Evolutionary conservation across 352 stramenopile species (phyloP), one percentile per base, ranked within the genome.

Genomic region (Phytopythium cucurbitacearum): DNA sequence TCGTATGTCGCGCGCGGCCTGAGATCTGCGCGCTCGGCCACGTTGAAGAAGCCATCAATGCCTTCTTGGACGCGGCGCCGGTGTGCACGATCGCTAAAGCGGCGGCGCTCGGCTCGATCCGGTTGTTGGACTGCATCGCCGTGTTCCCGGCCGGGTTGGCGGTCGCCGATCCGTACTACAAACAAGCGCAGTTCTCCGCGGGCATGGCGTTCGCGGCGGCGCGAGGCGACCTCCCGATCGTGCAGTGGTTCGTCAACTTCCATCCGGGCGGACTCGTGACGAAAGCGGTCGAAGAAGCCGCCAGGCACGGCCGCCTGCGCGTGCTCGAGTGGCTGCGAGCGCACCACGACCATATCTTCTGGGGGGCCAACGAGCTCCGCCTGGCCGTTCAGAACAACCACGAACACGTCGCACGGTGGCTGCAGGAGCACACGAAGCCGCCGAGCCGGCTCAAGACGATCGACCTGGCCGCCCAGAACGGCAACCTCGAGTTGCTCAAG

Each of bases 401-500:
- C 38, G 35, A 40, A 0, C 34, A 42, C 1, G 42, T 68, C 12
- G 64, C 47, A 16, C 39, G 48, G 7, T 71, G 64, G 64, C 51
- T 71, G 40, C 59, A 62, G 40, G 59, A 60, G 15, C 50, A 71
- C 15, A 62, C 64, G 5, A 43, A 49, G 8, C 64, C 64, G 3
- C 64, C 64, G 0, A 52, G 55, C 12, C 66, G 65, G 4, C 46
- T 71, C 0, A 53, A 65, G 13, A 62, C 60, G 1, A 69, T 72
- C 59, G 58, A 69, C 40, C 52, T 72, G 36, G 64, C 64, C 0
- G 60, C 64, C 0, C 39, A 60, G 7, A 68, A 66, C 41, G 64
- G 64, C 21, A 68, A 67, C 47, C 47, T 72, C 1, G 64, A 69
- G 46, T 39, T 72, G 34, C 48, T 72, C 15, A 48, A 62, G 34